These are phyloP conservation scores for Aaosphaeria arxii DNA, from an alignment of 2,329 filamentous ascomycete species.

Conservation along the genomic window DNA sequence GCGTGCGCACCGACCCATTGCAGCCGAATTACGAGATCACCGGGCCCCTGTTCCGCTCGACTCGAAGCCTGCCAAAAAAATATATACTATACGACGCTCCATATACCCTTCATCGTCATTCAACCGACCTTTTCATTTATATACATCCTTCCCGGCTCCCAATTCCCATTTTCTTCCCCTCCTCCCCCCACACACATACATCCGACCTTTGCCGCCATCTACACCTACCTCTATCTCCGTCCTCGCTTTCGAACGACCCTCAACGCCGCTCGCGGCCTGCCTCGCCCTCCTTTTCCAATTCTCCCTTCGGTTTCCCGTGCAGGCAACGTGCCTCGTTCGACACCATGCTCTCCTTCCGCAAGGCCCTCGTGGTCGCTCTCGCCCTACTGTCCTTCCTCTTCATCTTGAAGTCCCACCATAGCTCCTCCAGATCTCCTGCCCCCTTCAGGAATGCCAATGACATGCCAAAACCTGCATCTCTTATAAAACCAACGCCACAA, in stretches of 20 bases:
- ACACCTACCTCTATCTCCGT: neutral
- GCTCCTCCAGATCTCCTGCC: conserved; percentile 20
- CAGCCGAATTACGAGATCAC: too few relatives aligned
- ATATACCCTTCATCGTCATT: too few relatives aligned
- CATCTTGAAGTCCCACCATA: conserved; percentile 63
- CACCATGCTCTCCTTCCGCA: conserved; percentile 74
- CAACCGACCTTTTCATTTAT: neutral
- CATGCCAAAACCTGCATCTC: conserved; percentile 33
- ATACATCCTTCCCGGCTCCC: neutral
- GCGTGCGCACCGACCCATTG: too few relatives aligned
- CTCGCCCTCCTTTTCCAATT: conserved; percentile 1
- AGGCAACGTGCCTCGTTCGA: conserved; percentile 7
- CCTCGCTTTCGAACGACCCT: neutral
- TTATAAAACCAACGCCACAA: conserved; percentile 24
- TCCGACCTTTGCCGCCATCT: neutral
- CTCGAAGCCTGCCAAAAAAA: too few relatives aligned
- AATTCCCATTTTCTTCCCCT: neutral
- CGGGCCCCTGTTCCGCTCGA: too few relatives aligned
- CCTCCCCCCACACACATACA: conserved; percentile 1
- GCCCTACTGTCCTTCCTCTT: conserved; percentile 68
- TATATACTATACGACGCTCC: too few relatives aligned
- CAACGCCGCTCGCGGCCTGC: neutral
- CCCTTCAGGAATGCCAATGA: conserved; percentile 31
- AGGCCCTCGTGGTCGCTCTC: conserved; percentile 69
- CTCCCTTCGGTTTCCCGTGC: conserved; percentile 1